These are phyloP conservation scores for Globisporangium acanthophoron DNA, from an alignment of 352 stramenopile genomes.

Conservation along the genomic window DNA sequence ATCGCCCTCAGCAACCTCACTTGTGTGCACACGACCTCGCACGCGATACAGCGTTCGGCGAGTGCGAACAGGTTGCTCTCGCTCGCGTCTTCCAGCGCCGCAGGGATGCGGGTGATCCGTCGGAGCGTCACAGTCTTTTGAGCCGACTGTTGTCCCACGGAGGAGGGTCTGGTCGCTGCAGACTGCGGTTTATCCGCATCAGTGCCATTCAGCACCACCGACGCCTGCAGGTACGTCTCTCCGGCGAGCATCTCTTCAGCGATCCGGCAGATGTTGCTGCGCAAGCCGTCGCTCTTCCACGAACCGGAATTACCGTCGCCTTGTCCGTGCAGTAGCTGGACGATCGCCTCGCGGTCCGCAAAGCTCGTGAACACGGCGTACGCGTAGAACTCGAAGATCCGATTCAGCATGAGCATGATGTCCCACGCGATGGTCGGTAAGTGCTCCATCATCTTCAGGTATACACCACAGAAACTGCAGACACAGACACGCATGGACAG, in stretches of 20 bases:
- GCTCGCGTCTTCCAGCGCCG: slow-evolving; percentile 38
- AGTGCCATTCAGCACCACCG: slow-evolving; percentile 20
- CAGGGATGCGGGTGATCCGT: slow-evolving; percentile 38
- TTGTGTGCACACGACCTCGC: slow-evolving; percentile 57
- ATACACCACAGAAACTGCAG: slow-evolving; percentile 67
- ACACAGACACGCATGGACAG: background rate
- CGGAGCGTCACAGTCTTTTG: slow-evolving; percentile 41
- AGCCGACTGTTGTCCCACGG: slow-evolving; percentile 1
- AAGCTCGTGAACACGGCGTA: slow-evolving; percentile 77
- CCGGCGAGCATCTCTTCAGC: slow-evolving; percentile 39
- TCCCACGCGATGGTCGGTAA: slow-evolving; percentile 69
- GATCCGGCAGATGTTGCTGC: slow-evolving; percentile 44
- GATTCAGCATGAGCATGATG: slow-evolving; percentile 62
- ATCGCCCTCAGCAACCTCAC: slow-evolving; percentile 59
- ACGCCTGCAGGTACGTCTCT: slow-evolving; percentile 44
- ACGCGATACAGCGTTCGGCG: slow-evolving; percentile 56
- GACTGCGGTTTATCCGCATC: background rate
- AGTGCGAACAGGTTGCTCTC: slow-evolving; percentile 59
- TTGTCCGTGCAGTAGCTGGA: slow-evolving; percentile 39
- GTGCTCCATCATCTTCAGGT: slow-evolving; percentile 87
- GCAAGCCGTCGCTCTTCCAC: slow-evolving; percentile 26
- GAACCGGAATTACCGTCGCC: slow-evolving; percentile 8
- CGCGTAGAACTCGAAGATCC: slow-evolving; percentile 75
- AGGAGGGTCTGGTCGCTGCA: background rate
- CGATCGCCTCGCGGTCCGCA: slow-evolving; percentile 32